phyloP scores from a whole-genome alignment of 352 stramenopile genomes.

The Pythium grandisporangium region DNA sequence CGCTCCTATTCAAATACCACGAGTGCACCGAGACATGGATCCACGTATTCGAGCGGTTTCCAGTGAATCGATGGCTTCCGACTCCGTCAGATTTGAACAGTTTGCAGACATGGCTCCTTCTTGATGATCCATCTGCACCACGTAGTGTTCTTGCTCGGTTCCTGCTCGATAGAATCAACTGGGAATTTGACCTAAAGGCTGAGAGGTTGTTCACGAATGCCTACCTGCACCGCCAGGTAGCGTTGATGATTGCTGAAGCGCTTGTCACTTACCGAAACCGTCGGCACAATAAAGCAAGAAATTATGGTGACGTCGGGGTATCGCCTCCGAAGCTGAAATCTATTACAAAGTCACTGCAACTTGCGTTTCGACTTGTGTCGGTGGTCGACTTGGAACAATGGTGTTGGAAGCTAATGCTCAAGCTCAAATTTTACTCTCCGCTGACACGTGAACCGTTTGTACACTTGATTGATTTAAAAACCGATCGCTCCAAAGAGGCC shows the following conservation, averaged over 20 bases:
- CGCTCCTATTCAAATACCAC: constrained; percentile 56
- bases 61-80: constrained; percentile 76
- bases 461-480: constrained; percentile 57
- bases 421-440: constrained; percentile 75
- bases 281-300: constrained; percentile 4
- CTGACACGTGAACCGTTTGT: constrained; percentile 57
- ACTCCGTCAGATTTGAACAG: constrained; percentile 50
- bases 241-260: constrained; percentile 68
- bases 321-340: constrained; percentile 16
- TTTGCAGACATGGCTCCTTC: constrained; percentile 72
- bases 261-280: constrained; percentile 58
- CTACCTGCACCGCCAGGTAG: constrained; percentile 70
- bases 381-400: constrained; percentile 74
- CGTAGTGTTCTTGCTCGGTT: constrained; percentile 62
- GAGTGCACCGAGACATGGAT: constrained; percentile 73
- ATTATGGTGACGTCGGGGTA: constrained; percentile 1
- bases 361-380: constrained; percentile 50
- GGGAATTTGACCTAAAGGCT: constrained; percentile 67
- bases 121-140: constrained; percentile 57
- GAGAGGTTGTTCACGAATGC: constrained; percentile 53
- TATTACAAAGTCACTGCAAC: constrained; percentile 64
- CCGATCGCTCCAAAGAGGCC: constrained; percentile 62
- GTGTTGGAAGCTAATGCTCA: constrained; percentile 81
- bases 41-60: constrained; percentile 79
- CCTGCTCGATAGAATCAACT: constrained; percentile 79